Conservation (phyloP, 495 filamentous ascomycete genomes). For the Cercophora samala region DNA sequence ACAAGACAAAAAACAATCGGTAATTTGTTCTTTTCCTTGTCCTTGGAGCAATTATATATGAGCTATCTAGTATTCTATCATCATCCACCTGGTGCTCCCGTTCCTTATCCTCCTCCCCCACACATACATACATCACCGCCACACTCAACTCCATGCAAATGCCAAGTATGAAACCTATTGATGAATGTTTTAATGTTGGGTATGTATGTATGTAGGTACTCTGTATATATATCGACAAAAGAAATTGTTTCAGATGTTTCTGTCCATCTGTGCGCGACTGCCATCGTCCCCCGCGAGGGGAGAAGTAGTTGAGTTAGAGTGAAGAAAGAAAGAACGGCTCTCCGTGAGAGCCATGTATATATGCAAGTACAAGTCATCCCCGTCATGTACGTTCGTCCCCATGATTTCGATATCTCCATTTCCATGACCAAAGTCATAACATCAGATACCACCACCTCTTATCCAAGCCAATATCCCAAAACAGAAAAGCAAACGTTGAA, state of each 20-base stretch:
- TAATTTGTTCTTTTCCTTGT: background rate
- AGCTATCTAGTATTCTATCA: background rate
- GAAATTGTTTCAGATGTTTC: background rate
- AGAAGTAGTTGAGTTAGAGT: background rate
- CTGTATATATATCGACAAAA: constrained; percentile 3
- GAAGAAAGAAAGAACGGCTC: background rate
- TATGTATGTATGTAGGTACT: background rate
- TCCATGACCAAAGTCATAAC: background rate
- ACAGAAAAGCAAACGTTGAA: too few species aligned
- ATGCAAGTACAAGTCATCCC: background rate
- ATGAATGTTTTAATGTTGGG: background rate
- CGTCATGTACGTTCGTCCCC: background rate
- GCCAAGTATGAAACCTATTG: background rate
- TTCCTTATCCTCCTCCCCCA: background rate
- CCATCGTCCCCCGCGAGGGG: background rate
- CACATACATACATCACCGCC: background rate
- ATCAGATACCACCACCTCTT: background rate
- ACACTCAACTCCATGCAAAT: background rate
- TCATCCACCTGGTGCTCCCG: background rate
- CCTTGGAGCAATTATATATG: background rate
- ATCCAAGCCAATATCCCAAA: background rate
- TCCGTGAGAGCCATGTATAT: background rate
- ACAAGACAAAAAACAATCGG: background rate
- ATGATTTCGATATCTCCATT: background rate
- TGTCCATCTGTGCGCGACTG: background rate